Base-by-base conservation (phyloP, 2,329 filamentous ascomycete genomes). In the Rachicladosporium sp. region DNA sequence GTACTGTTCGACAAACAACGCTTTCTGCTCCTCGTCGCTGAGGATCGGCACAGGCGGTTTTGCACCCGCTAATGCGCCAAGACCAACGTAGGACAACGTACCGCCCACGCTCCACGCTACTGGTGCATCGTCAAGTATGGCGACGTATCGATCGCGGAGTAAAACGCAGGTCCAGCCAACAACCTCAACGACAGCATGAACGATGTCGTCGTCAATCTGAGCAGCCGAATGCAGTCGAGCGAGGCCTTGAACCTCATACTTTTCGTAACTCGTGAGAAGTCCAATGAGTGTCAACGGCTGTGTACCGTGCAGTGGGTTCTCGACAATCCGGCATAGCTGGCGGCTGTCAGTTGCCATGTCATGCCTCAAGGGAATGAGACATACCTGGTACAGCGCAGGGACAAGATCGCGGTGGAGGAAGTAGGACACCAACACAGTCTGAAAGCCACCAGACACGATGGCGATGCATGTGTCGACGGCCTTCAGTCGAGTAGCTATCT, bases 211-310 rank as follows among this genome's bases (percentile, higher is more conserved):
- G 56, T 98, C 94, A 53, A 95, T 86, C 61, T 96, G 96, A 59
- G 96, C 88, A 52, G 89, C 87, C 10, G 98, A 72, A 21, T 89
- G 82, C 46, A 93, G 68, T 52, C 91, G 82, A 53, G 98, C 98
- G 1, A 89, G 89, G 51, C 98, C 98, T 58, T 94, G 88, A 42
- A 93, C 89, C 61, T 98, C 91, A 55, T 98, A 98, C 61, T 96
- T 98, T 72, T 98, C 96, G 71, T 96, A 96, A 64, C 96, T 98
- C 48, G 85, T 83, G 38, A 98, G 68, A 3, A 96, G 70, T 9
- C 89, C 89, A 12, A 95, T 70, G 7, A 96, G 73, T 10, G 81
- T 76, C 49, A 95, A 87, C 0, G 89, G 82, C 43, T 83, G 75
- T 33, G 39, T 73, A 42, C 75, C 76, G 52, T 72, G 70, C 11